Evolutionary conservation across 2,329 filamentous ascomycete species (phyloP).

Genomic region (Neocatenulostroma microsporum): DNA sequence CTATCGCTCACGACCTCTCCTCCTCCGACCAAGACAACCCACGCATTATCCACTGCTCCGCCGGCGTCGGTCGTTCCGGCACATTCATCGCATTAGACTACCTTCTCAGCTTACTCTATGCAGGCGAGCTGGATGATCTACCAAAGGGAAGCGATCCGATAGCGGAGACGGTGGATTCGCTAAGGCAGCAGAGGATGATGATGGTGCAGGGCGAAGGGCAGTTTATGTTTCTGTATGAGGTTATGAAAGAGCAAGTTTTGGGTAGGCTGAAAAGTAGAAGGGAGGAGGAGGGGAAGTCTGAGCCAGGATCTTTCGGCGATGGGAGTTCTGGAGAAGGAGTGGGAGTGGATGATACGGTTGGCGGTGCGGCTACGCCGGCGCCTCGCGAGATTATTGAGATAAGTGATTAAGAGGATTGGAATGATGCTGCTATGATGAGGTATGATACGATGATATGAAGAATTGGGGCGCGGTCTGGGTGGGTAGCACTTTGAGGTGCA

Average conservation of each 20-base stretch:
- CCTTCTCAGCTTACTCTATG: slow-evolving; percentile 70
- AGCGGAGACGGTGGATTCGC: slow-evolving; percentile 66
- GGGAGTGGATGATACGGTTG: no score
- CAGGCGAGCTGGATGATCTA: slow-evolving; percentile 54
- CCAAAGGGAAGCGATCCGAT: slow-evolving; percentile 58
- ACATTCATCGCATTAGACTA: slow-evolving; percentile 97
- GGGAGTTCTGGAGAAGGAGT: no score
- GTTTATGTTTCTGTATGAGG: slow-evolving; percentile 81
- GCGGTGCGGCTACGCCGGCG: no score
- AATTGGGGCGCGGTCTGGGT: no score
- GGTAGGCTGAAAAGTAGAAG: no score
- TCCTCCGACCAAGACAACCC: slow-evolving; percentile 47
- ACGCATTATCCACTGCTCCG: slow-evolving; percentile 65
- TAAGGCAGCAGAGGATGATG: slow-evolving; percentile 80
- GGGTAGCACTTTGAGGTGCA: no score
- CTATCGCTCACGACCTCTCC: slow-evolving; percentile 21
- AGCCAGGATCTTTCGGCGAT: no score
- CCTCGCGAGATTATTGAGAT: no score
- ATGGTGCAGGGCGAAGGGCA: slow-evolving; percentile 93
- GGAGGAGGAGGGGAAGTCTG: no score
- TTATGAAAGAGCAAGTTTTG: slow-evolving; percentile 59
- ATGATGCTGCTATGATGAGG: no score
- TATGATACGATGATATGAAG: no score
- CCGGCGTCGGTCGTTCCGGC: slow-evolving; percentile 86
- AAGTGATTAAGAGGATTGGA: no score